These are phyloP conservation scores for Agastache rugosa DNA, from an alignment of 257 asterid species.

Conservation along the genomic window DNA sequence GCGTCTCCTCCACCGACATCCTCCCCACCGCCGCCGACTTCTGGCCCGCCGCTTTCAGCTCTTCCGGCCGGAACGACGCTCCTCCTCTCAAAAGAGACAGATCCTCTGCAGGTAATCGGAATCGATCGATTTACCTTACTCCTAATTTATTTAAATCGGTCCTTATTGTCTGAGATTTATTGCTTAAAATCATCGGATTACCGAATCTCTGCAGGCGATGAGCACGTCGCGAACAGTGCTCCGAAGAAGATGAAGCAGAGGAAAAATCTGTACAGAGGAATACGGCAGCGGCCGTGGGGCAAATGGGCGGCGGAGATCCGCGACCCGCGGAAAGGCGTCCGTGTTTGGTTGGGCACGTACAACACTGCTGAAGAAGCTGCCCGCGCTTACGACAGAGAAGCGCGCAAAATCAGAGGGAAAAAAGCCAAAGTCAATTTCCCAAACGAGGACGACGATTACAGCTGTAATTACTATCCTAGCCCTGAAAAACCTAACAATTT, in stretches of 20 bases:
- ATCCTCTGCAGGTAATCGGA: slow-evolving; percentile 47
- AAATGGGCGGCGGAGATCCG: slow-evolving; percentile 99
- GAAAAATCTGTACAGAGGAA: slow-evolving; percentile 80
- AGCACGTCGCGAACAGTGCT: slow-evolving; percentile 26
- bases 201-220: slow-evolving; percentile 45
- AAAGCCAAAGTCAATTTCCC: slow-evolving; percentile 93
- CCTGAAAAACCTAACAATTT: background rate
- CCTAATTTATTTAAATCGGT: background rate
- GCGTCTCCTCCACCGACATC: slow-evolving; percentile 48
- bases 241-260: slow-evolving; percentile 57
- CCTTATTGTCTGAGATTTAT: background rate
- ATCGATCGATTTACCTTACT: background rate
- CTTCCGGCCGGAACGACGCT: slow-evolving; percentile 27
- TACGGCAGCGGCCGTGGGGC: slow-evolving; percentile 94
- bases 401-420: slow-evolving; percentile 80
- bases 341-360: slow-evolving; percentile 94
- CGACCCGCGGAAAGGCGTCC: slow-evolving; percentile 88
- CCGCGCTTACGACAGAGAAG: slow-evolving; percentile 83
- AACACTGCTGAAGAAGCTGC: slow-evolving; percentile 94
- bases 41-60: slow-evolving; percentile 48
- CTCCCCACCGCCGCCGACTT: slow-evolving; percentile 55
- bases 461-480: background rate
- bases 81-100: slow-evolving; percentile 47
- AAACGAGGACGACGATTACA: slow-evolving; percentile 42
- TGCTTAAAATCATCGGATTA: background rate